Evolutionary conservation across 495 filamentous ascomycete genomes (phyloP), one percentile per base, ranked within the genome.

Genomic region (Thermothielavioides terrestris): DNA sequence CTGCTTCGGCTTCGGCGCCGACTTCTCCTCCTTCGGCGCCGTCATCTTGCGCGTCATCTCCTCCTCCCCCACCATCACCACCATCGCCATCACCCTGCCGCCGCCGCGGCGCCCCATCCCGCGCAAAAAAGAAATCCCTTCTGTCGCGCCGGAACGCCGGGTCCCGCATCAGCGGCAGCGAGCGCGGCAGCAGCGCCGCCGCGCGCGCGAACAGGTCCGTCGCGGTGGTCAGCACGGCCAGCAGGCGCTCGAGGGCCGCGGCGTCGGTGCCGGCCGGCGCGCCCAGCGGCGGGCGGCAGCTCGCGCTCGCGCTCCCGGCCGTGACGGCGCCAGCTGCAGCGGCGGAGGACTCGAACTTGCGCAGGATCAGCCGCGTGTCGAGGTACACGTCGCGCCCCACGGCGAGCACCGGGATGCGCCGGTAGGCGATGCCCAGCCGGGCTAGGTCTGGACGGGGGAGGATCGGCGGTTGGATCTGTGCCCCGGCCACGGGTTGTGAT

Each of bases 391-490:
- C 68, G 6, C 72, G 67, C 27, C 77, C 79, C 47, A 80, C 77
- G 25, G 77, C 57, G 40, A 85, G 56, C 42, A 86, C 49, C 3
- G 84, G 84, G 43, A 86, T 84, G 39, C 83, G 80, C 0, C 81
- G 76, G 68, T 86, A 82, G 5, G 61, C 55, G 54, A 83, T 69
- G n/a, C 77, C 76, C 0, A 85, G 64, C 5, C 60, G 60, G 31
- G 65, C 54, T 20, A 85, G 52, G 58, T 83, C 80, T 1, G 77
- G 77, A 27, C 80, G 79, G 2, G 80, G 81, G 28, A 81, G 62
- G 37, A 69, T 73, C 18, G 65, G 61, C 2, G 81, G 81, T 75
- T 84, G 80, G 35, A 77, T 40, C 76, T 76, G 52, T 25, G 32
- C 22, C 15, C 6, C 18, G 22, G 35, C n/a, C n/a, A n/a, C n/a